Conservation (phyloP, 139 green algal genomes). For the Chlamydomonas asymmetrica region DNA sequence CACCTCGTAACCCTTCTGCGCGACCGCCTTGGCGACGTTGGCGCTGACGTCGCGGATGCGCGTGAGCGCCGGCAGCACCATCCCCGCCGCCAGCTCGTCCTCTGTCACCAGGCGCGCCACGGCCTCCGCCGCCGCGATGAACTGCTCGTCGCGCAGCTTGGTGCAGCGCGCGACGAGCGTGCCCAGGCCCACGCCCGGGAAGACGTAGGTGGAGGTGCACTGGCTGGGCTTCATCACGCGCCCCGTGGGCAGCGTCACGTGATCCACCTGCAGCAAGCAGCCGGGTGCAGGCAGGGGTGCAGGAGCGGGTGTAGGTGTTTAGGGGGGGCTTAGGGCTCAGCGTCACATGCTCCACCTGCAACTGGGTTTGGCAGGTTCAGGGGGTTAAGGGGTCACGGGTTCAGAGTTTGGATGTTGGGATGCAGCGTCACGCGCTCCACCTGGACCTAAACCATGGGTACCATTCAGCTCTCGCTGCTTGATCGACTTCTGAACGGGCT, state of each 20-base stretch:
- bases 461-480: no score
- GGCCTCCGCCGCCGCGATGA: slow-evolving; percentile 76
- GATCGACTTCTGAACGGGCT: no score
- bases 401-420: no score
- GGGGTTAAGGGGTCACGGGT: no score
- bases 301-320: neutral
- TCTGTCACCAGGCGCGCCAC: slow-evolving; percentile 71
- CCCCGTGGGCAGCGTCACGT: slow-evolving; percentile 31
- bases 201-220: slow-evolving; percentile 62
- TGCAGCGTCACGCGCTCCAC: no score
- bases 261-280: neutral
- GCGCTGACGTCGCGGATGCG: slow-evolving; percentile 57
- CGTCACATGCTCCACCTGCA: neutral
- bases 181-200: slow-evolving; percentile 59
- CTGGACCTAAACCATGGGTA: no score
- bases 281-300: no score
- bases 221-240: slow-evolving; percentile 37
- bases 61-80: slow-evolving; percentile 64
- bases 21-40: slow-evolving; percentile 69
- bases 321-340: neutral
- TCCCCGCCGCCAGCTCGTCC: slow-evolving; percentile 58
- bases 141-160: slow-evolving; percentile 82
- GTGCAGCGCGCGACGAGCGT: slow-evolving; percentile 52
- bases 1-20: slow-evolving; percentile 77
- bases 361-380: no score